Conservation (phyloP, 345 rosid genomes). For the Raphanus sativus region DNA sequence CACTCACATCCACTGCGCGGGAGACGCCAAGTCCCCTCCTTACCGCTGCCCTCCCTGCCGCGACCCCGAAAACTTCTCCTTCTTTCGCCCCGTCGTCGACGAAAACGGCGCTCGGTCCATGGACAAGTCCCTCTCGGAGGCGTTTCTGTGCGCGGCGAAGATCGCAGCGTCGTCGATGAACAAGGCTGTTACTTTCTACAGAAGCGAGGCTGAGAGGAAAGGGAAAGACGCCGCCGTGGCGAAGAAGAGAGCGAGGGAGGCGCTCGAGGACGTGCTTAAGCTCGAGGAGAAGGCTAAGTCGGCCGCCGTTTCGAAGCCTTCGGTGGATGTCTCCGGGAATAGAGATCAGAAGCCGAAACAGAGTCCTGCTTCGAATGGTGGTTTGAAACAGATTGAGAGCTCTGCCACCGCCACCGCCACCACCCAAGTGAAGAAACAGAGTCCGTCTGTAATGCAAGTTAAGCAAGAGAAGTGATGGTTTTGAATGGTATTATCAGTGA, state of each 20-base stretch:
- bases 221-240: conserved; percentile 62
- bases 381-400: conserved; percentile 21
- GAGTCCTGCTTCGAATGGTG: conserved; percentile 18
- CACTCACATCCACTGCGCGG: conserved; percentile 67
- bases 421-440: conserved; percentile 11
- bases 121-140: conserved; percentile 47
- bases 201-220: conserved; percentile 54
- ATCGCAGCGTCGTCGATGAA: conserved; percentile 57
- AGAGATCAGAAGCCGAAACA: conserved; percentile 26
- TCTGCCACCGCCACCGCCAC: not conserved
- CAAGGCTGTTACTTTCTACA: conserved; percentile 45
- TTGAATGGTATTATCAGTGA: not conserved
- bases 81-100: conserved; percentile 34
- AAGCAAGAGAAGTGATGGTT: conserved; percentile 26
- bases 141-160: conserved; percentile 60
- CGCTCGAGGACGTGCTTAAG: conserved; percentile 49
- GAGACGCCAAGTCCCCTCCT: conserved; percentile 36
- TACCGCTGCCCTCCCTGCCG: conserved; percentile 58
- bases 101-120: conserved; percentile 12
- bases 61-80: conserved; percentile 42
- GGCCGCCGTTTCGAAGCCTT: not conserved
- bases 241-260: conserved; percentile 69
- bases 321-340: conserved; percentile 11
- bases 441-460: not conserved
- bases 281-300: conserved; percentile 18